Evolutionary conservation across 208 protist species (phyloP).

Genomic region (Crithidia expoeki): DNA sequence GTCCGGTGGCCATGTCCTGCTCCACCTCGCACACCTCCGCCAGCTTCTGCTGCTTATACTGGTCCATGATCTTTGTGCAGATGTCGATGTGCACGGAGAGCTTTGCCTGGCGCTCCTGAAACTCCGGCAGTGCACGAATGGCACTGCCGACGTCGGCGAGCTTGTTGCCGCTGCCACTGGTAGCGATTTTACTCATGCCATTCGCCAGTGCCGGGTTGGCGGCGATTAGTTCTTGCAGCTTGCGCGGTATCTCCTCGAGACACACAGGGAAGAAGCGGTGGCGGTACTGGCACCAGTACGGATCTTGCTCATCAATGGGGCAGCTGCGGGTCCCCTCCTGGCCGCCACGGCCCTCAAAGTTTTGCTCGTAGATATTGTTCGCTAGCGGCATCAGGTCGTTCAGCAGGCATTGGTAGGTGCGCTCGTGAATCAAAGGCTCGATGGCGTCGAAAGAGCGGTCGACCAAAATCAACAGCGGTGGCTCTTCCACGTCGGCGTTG

Average conservation of each 20-base stretch:
- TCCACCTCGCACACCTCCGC: constrained; percentile 70
- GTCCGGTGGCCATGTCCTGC: constrained; percentile 57
- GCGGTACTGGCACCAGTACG: constrained; percentile 78
- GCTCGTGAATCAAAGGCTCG: constrained; percentile 81
- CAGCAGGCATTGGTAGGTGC: constrained; percentile 85
- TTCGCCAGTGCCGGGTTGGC: constrained; percentile 62
- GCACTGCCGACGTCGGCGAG: constrained; percentile 57
- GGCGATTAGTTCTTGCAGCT: constrained; percentile 62
- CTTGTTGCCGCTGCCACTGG: constrained; percentile 20
- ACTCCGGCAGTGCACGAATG: constrained; percentile 66
- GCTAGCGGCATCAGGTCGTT: constrained; percentile 76
- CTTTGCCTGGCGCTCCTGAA: constrained; percentile 77
- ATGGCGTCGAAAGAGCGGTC: constrained; percentile 82
- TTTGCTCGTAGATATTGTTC: constrained; percentile 66
- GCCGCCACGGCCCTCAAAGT: constrained; percentile 48
- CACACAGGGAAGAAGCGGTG: constrained; percentile 68
- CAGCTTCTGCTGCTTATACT: constrained; percentile 62
- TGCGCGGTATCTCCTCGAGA: constrained; percentile 55
- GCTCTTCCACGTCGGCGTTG: constrained; percentile 22
- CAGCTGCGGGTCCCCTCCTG: constrained; percentile 42
- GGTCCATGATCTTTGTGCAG: constrained; percentile 70
- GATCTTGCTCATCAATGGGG: constrained; percentile 70
- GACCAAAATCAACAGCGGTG: constrained; percentile 75
- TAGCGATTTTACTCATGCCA: constrained; percentile 30
- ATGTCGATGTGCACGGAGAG: constrained; percentile 86